These are phyloP conservation scores for Tephrocybe sp. DNA, from an alignment of 768 basidiomycete genomes.

Conservation along the genomic window DNA sequence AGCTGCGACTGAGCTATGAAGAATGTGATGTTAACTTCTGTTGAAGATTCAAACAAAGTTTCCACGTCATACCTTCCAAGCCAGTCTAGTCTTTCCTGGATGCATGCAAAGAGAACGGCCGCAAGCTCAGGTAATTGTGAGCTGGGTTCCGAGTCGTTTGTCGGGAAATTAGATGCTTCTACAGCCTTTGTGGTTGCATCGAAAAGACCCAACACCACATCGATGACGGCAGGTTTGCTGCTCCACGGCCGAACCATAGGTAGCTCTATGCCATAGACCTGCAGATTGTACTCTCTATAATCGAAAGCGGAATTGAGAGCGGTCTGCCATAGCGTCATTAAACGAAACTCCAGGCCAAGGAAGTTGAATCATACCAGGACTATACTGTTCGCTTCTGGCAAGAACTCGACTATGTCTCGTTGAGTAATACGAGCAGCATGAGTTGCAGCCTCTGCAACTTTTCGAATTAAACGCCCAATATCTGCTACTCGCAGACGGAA, in stretches of 20 bases:
- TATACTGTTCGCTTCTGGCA: slow-evolving; percentile 69
- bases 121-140: slow-evolving; percentile 67
- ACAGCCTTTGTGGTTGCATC: slow-evolving; percentile 53
- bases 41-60: slow-evolving; percentile 2
- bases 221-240: slow-evolving; percentile 63
- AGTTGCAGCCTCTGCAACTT: slow-evolving; percentile 49
- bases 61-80: slow-evolving; percentile 45
- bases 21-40: neutral
- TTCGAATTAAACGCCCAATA: slow-evolving; percentile 65
- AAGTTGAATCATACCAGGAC: slow-evolving; percentile 58
- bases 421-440: slow-evolving; percentile 40
- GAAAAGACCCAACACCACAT: slow-evolving; percentile 70
- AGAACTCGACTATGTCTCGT: slow-evolving; percentile 38
- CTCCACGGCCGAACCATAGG: slow-evolving; percentile 84
- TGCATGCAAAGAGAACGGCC: slow-evolving; percentile 56
- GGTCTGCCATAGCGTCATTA: slow-evolving; percentile 40
- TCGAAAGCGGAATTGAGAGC: slow-evolving; percentile 70
- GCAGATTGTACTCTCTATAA: slow-evolving; percentile 68
- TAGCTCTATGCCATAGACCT: slow-evolving; percentile 74
- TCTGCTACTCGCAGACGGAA: slow-evolving; percentile 70
- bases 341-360: neutral
- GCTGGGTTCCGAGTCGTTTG: slow-evolving; percentile 34
- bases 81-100: slow-evolving; percentile 70
- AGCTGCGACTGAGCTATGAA: slow-evolving; percentile 40
- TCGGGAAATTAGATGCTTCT: slow-evolving; percentile 30